Evolutionary conservation across 257 asterid species (phyloP).

Genomic region (Knoxia roxburghii): DNA sequence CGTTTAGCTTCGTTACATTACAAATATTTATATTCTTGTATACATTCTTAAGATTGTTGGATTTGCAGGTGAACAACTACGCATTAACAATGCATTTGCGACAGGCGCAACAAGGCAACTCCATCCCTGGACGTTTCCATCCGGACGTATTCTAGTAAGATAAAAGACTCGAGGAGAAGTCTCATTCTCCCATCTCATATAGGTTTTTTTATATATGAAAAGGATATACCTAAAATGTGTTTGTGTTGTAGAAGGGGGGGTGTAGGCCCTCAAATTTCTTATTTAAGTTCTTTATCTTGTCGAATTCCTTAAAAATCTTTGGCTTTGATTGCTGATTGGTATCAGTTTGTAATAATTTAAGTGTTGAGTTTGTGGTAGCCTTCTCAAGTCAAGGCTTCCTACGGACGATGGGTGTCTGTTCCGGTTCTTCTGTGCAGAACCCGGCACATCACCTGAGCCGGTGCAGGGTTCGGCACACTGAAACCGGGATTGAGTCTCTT

Average conservation of each 20-base stretch:
- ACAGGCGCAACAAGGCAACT: conserved; percentile 55
- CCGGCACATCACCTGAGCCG: too few species aligned
- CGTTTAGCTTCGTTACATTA: not conserved
- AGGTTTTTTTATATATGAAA: not conserved
- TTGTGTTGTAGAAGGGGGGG: not conserved
- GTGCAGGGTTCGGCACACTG: too few species aligned
- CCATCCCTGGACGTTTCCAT: conserved; percentile 50
- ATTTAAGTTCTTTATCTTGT: too few species aligned
- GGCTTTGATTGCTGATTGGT: not conserved
- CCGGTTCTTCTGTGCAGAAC: too few species aligned
- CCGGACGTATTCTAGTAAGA: conserved; percentile 70
- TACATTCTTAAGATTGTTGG: conserved; percentile 6
- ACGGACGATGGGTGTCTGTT: too few species aligned
- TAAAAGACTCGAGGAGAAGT: too few species aligned
- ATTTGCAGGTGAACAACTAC: conserved; percentile 64
- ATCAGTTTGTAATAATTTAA: not conserved
- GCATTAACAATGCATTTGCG: conserved; percentile 59
- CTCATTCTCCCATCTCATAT: not conserved
- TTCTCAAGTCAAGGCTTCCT: too few species aligned
- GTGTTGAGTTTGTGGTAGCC: too few species aligned
- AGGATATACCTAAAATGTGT: too few species aligned
- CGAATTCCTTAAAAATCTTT: not conserved
- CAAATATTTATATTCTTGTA: not conserved
- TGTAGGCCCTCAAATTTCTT: not conserved
- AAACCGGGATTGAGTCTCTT: too few species aligned